Conservation (phyloP, 306 rosid species). For the Cucurbita maxima region DNA sequence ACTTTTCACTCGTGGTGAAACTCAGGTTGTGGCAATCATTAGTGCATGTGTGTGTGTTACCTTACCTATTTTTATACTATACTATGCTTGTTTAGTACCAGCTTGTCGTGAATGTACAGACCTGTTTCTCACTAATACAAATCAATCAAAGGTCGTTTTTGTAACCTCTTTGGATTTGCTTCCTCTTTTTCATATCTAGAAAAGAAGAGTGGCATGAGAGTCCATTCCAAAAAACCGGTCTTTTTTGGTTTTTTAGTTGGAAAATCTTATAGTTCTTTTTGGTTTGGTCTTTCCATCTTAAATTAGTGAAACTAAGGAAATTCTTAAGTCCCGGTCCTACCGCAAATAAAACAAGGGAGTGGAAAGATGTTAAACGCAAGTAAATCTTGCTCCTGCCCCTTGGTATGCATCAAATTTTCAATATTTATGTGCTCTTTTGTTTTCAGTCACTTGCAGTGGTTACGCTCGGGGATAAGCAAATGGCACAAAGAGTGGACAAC, state of each 20-base stretch:
- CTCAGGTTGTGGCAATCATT: conserved; percentile 50
- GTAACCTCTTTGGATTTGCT: not conserved
- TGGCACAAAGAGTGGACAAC: conserved; percentile 91
- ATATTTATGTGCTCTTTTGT: not conserved
- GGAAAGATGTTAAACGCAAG: not conserved
- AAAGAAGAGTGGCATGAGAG: no score
- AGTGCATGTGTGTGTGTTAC: conserved; percentile 5
- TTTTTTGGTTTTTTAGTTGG: no score
- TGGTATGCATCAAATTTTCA: not conserved
- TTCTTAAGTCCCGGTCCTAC: no score
- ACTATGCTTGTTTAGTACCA: not conserved
- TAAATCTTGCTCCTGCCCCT: not conserved
- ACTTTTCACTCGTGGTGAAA: conserved; percentile 94
- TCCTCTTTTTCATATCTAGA: not conserved
- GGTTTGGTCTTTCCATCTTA: no score
- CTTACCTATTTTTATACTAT: not conserved
- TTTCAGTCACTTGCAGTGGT: conserved; percentile 73
- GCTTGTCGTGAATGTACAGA: not conserved
- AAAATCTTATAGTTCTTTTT: no score
- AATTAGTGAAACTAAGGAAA: no score
- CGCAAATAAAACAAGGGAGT: no score
- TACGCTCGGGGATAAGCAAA: conserved; percentile 85
- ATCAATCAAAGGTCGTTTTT: not conserved
- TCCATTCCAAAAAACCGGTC: no score
- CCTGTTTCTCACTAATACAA: not conserved